phyloP scores from a whole-genome alignment of 2,329 filamentous ascomycete species.

The Corinectria fuckeliana region DNA sequence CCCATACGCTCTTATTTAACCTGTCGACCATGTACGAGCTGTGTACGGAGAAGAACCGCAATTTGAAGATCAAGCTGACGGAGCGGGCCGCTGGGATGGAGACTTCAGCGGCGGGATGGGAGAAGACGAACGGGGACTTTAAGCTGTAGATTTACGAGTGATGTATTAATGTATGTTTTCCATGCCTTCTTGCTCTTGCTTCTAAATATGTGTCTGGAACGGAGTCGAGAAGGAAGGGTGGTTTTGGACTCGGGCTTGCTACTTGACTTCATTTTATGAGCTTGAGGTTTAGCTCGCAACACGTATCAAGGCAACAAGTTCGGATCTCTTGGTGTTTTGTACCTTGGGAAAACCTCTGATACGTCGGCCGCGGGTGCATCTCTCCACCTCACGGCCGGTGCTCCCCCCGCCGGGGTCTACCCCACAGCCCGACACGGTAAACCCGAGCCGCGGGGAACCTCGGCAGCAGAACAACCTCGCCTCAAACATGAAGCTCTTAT shows the following conservation, averaged over 20 bases:
- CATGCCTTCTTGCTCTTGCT: background rate
- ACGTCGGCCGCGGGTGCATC: background rate
- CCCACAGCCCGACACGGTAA: slow-evolving; percentile 32
- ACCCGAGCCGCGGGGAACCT: slow-evolving; percentile 35
- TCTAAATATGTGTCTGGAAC: background rate
- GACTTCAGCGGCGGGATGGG: slow-evolving; percentile 67
- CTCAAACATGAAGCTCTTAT: slow-evolving; percentile 1
- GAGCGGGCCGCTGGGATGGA: slow-evolving; percentile 70
- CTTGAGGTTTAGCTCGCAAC: background rate
- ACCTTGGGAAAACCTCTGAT: background rate
- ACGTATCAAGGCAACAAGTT: background rate
- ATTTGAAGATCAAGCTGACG: slow-evolving; percentile 73
- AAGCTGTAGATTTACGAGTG: slow-evolving; percentile 62
- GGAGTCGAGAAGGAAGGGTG: too few species aligned
- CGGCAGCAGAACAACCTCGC: slow-evolving; percentile 28
- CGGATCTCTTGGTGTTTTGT: background rate
- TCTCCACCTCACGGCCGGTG: background rate
- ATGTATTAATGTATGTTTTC: background rate
- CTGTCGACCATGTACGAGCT: slow-evolving; percentile 91
- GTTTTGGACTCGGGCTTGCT: too few species aligned
- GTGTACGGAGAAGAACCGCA: slow-evolving; percentile 77
- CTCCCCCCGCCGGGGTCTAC: slow-evolving; percentile 23
- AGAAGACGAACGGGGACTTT: slow-evolving; percentile 75
- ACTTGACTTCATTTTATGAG: background rate
- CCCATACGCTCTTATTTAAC: slow-evolving; percentile 86